Evolutionary conservation across 1,284 basidiomycete species (phyloP).

Genomic region (Malassezia furfur): DNA sequence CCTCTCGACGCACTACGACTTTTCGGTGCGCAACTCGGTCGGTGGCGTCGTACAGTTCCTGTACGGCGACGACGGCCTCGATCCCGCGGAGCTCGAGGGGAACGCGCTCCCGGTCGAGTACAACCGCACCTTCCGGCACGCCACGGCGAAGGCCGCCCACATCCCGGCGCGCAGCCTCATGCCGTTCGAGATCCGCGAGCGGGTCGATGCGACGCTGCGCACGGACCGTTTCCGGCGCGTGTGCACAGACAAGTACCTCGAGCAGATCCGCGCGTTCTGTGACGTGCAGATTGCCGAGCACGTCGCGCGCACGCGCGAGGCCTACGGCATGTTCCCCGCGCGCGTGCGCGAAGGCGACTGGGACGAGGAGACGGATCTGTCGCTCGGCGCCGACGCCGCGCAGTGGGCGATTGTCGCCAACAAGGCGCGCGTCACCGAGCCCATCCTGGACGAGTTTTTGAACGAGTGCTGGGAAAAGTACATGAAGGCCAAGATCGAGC

Average conservation of each 20-base stretch:
- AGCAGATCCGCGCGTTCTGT: conserved; percentile 68
- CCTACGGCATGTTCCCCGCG: conserved; percentile 75
- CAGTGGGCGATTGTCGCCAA: conserved; percentile 65
- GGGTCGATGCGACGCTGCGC: conserved; percentile 61
- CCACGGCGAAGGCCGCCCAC: conserved; percentile 57
- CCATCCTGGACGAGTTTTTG: conserved; percentile 70
- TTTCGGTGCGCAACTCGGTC: conserved; percentile 88
- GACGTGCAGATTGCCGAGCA: conserved; percentile 60
- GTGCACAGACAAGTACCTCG: conserved; percentile 62
- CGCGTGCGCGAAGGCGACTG: conserved; percentile 65
- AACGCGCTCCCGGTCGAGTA: conserved; percentile 67
- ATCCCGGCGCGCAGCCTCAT: conserved; percentile 57
- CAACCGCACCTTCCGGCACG: conserved; percentile 72
- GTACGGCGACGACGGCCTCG: conserved; percentile 94
- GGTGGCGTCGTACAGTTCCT: conserved; percentile 97
- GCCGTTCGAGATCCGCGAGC: conserved; percentile 75
- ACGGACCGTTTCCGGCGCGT: conserved; percentile 54
- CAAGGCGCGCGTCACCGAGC: conserved; percentile 75
- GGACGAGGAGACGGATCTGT: conserved; percentile 68
- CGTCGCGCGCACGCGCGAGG: conserved; percentile 62
- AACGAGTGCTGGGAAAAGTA: conserved; percentile 70
- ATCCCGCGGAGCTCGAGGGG: conserved; percentile 90
- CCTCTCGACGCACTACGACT: conserved; percentile 89
- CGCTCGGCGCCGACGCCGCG: conserved; percentile 62
- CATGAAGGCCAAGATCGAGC: conserved; percentile 46